These are phyloP conservation scores for Starmerella vitae DNA, from an alignment of 805 yeast species.

Conservation along the genomic window DNA sequence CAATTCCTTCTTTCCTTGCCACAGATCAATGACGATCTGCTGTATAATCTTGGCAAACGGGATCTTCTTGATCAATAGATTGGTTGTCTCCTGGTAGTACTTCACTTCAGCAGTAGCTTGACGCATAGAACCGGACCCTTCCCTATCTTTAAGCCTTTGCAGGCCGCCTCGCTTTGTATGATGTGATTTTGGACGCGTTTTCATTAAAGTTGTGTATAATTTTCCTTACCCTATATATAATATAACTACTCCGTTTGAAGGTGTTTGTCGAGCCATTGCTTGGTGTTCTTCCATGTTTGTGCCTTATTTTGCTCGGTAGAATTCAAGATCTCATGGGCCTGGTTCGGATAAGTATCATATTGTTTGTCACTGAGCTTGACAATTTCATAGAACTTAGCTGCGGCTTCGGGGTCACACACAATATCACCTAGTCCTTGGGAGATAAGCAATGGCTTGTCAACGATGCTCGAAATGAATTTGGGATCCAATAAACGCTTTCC, in stretches of 20 bases:
- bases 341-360: constrained; percentile 14
- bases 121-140: no score
- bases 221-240: no score
- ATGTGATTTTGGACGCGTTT: no score
- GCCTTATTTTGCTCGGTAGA: constrained; percentile 11
- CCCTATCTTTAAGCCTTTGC: no score
- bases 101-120: constrained; percentile 87
- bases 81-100: constrained; percentile 94
- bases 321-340: constrained; percentile 22
- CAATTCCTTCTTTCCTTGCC: constrained; percentile 44
- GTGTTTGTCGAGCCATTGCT: constrained; percentile 17
- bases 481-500: constrained; percentile 26
- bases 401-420: constrained; percentile 16
- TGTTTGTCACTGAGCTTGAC: constrained; percentile 18
- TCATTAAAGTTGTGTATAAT: no score
- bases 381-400: constrained; percentile 11
- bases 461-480: constrained; percentile 21
- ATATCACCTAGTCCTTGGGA: constrained; percentile 31
- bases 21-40: constrained; percentile 87
- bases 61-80: constrained; percentile 83
- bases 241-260: no score
- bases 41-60: constrained; percentile 96
- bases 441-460: constrained; percentile 27
- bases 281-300: constrained; percentile 12
- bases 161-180: no score